Percentiles rank a stretch among this genome's conserved stretches.
Conservation (phyloP, 805 yeast genomes). For the Geotrichum ghanense region DNA sequence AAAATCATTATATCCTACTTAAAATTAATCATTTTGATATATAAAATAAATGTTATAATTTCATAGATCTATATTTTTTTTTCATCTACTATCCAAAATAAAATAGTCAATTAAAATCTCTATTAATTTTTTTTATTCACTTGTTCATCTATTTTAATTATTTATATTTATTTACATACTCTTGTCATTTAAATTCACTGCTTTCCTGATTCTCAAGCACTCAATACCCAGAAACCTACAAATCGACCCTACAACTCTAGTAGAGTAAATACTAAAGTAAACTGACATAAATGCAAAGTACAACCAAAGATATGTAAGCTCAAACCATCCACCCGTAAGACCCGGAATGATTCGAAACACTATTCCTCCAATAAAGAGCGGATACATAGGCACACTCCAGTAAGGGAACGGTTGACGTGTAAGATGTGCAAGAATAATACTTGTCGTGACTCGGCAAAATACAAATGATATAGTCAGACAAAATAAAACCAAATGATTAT, state of each 20-base stretch:
- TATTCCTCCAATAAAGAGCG: slow-evolving; percentile 25
- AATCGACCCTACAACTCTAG: slow-evolving; percentile 65
- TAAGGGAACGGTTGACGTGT: slow-evolving; percentile 75
- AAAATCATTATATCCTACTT: no score
- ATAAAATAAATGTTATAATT: no score
- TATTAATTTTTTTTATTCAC: no score
- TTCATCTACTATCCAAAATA: no score
- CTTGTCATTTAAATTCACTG: background rate
- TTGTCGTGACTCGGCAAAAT: slow-evolving; percentile 66
- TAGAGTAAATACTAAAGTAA: slow-evolving; percentile 56
- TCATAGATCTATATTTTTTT: no score
- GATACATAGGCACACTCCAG: slow-evolving; percentile 53
- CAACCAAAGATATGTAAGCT: slow-evolving; percentile 34
- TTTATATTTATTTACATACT: no score
- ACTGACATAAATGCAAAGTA: slow-evolving; percentile 59
- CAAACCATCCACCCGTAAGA: slow-evolving; percentile 29
- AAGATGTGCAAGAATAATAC: slow-evolving; percentile 67
- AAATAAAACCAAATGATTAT: slow-evolving; percentile 49
- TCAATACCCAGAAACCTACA: slow-evolving; percentile 75
- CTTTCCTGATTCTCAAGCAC: slow-evolving; percentile 59
- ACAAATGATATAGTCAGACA: slow-evolving; percentile 72
- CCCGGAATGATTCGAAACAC: slow-evolving; percentile 37
- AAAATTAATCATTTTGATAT: no score
- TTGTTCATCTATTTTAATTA: no score
- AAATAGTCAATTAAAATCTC: no score